These are phyloP conservation scores for Tetrapisispora phaffii DNA, from an alignment of 805 yeast species.

Conservation along the genomic window DNA sequence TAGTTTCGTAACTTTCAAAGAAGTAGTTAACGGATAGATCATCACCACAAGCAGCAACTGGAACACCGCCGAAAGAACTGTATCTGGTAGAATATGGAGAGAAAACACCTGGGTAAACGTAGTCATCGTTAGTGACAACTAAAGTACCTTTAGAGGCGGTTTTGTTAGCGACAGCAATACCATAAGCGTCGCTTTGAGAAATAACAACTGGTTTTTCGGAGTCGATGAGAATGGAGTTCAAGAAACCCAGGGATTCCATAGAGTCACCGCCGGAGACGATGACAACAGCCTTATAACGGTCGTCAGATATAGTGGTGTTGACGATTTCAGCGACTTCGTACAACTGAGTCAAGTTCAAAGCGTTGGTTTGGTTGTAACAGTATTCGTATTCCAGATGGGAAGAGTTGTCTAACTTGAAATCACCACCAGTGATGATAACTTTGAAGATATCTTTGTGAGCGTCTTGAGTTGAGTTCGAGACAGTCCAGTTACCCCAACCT, in stretches of 20 bases:
- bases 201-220: constrained; percentile 20
- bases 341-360: constrained; percentile 18
- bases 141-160: constrained; percentile 18
- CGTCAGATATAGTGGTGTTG: constrained; percentile 8
- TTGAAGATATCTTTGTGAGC: constrained; percentile 10
- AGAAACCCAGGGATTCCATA: constrained; percentile 23
- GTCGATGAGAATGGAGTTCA: constrained; percentile 16
- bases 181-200: constrained; percentile 13
- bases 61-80: constrained; percentile 10
- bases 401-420: constrained; percentile 6
- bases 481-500: constrained; percentile 3
- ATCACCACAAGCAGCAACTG: constrained; percentile 19
- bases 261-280: constrained; percentile 15
- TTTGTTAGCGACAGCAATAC: constrained; percentile 16
- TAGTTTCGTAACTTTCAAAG: constrained; percentile 18
- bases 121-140: constrained; percentile 13
- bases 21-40: constrained; percentile 17
- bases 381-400: constrained; percentile 10
- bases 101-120: constrained; percentile 19
- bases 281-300: constrained; percentile 14
- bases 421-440: constrained; percentile 19
- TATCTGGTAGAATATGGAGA: constrained; percentile 10
- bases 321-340: constrained; percentile 13
- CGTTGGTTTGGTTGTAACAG: constrained; percentile 13
- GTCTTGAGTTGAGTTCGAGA: constrained; percentile 1